Conservation (phyloP, 179 eudicot genomes). For the Nepenthes alata region DNA sequence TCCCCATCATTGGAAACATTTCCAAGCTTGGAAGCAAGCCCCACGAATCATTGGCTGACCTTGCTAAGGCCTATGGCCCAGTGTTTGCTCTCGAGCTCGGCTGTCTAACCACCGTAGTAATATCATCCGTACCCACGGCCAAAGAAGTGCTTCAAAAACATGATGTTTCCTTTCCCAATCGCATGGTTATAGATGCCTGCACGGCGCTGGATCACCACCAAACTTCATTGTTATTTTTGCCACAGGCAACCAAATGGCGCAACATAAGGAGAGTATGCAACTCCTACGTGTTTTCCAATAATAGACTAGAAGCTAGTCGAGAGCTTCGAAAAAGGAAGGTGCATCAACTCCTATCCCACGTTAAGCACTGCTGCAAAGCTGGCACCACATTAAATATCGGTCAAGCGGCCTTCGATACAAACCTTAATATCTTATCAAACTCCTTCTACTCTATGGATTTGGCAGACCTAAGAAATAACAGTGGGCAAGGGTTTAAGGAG, state of each 20-base stretch:
- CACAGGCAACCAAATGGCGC: slow-evolving; percentile 10
- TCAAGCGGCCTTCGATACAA: slow-evolving; percentile 10
- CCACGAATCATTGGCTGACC: too few species aligned
- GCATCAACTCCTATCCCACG: background rate
- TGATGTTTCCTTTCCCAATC: slow-evolving; percentile 3
- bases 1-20: background rate
- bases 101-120: background rate
- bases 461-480: slow-evolving; percentile 6
- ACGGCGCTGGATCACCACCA: slow-evolving; percentile 6
- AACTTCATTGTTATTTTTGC: slow-evolving; percentile 9
- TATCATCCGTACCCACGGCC: background rate
- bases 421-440: slow-evolving; percentile 13
- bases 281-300: slow-evolving; percentile 10
- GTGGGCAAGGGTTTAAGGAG: slow-evolving; percentile 20
- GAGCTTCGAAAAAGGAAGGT: slow-evolving; percentile 11
- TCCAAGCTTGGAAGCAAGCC: too few species aligned
- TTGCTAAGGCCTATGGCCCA: too few species aligned
- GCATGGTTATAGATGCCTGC: slow-evolving; percentile 3
- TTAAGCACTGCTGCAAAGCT: background rate
- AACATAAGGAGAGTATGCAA: slow-evolving; percentile 9
- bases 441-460: slow-evolving; percentile 17
- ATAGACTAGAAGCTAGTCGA: too few species aligned
- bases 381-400: slow-evolving; percentile 11
- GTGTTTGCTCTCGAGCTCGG: background rate
- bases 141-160: too few species aligned